Evolutionary conservation across 1,139 yeast species (phyloP).

Genomic region (Neolecta irregularis): DNA sequence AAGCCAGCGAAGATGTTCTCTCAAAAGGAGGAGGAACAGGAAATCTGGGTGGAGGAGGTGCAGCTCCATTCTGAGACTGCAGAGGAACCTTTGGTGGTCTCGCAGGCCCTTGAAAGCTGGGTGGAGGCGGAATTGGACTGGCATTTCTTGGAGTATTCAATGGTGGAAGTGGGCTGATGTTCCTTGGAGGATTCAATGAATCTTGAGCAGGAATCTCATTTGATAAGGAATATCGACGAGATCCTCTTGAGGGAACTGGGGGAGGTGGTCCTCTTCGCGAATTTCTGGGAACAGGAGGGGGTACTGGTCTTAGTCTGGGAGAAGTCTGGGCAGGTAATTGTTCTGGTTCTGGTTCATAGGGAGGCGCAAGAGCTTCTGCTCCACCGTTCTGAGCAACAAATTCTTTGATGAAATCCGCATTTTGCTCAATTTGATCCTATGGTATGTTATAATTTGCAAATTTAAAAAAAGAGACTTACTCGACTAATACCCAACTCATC

Average conservation of each 20-base stretch:
- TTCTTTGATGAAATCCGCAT: conserved; percentile 27
- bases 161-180: conserved; percentile 17
- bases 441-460: too few relatives aligned
- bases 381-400: conserved; percentile 59
- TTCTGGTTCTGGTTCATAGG: conserved; percentile 20
- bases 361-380: conserved; percentile 69
- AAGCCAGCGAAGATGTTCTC: conserved; percentile 7
- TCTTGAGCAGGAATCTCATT: conserved; percentile 10
- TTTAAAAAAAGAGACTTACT: too few relatives aligned
- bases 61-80: conserved; percentile 9
- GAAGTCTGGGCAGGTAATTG: conserved; percentile 2
- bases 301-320: conserved; percentile 3
- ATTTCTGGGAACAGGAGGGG: too few relatives aligned
- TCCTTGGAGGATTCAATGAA: conserved; percentile 16
- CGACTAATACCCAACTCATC: conserved; percentile 68
- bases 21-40: conserved; percentile 19
- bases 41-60: conserved; percentile 26
- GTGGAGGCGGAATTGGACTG: conserved; percentile 24
- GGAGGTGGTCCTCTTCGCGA: conserved; percentile 19
- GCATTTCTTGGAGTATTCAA: conserved; percentile 16
- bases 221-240: conserved; percentile 14
- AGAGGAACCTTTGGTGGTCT: conserved; percentile 21
- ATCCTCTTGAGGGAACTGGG: conserved; percentile 15
- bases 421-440: conserved; percentile 82
- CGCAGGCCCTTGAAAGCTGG: conserved; percentile 19